These are phyloP conservation scores for Xylaria flabelliformis DNA, from an alignment of 495 filamentous ascomycete genomes.

Conservation along the genomic window DNA sequence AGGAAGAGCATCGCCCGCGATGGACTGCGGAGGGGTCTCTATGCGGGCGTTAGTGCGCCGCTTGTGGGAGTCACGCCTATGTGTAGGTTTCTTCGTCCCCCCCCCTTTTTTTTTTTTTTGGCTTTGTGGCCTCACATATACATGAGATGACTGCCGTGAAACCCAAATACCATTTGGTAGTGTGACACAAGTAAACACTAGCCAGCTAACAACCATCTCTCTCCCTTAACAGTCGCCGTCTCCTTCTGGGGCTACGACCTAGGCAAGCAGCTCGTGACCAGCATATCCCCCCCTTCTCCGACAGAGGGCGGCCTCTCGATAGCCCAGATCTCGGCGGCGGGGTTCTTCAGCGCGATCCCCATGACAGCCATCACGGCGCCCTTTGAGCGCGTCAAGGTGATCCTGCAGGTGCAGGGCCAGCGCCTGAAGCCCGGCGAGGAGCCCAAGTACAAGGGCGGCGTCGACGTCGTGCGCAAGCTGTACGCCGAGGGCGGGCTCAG, in stretches of 20 bases:
- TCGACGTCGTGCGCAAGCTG: conserved; percentile 94
- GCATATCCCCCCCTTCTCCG: conserved; percentile 67
- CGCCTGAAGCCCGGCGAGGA: conserved; percentile 89
- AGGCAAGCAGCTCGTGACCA: conserved; percentile 84
- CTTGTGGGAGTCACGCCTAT: conserved; percentile 96
- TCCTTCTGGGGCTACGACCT: conserved; percentile 99
- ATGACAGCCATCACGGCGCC: conserved; percentile 98
- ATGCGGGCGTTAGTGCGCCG: conserved; percentile 96
- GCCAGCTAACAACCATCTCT: background rate
- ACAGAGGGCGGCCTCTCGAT: conserved; percentile 74
- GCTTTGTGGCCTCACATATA: too few relatives aligned
- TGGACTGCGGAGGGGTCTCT: conserved; percentile 81
- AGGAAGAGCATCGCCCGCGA: conserved; percentile 85
- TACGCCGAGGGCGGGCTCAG: conserved; percentile 90
- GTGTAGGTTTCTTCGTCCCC: conserved; percentile 72
- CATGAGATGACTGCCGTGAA: too few relatives aligned
- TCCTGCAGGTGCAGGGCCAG: conserved; percentile 96
- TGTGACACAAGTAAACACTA: too few relatives aligned
- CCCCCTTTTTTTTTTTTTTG: background rate
- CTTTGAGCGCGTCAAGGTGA: conserved; percentile 98
- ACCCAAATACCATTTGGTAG: too few relatives aligned
- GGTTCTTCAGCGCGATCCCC: conserved; percentile 97
- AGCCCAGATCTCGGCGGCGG: conserved; percentile 86
- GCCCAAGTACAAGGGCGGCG: conserved; percentile 85
- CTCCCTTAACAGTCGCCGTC: conserved; percentile 73